Conservation (phyloP, 1,284 basidiomycete species). For the Cryptococcus depauperatus region DNA sequence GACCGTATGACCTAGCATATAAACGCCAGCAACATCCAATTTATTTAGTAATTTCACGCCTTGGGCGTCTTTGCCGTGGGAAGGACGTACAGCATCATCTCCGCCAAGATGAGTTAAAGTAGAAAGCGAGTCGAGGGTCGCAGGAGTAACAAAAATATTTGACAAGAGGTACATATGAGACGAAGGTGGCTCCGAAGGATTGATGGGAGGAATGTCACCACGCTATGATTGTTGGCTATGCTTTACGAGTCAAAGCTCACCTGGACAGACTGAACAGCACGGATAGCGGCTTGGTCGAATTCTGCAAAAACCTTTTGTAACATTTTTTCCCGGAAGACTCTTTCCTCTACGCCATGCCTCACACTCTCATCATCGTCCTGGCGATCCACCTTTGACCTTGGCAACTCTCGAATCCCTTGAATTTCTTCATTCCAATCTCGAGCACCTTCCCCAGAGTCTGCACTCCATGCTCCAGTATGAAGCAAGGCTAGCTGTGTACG, state of each 20-base stretch:
- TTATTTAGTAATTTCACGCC: conserved; percentile 51
- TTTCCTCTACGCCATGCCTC: no score
- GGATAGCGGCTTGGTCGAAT: conserved; percentile 50
- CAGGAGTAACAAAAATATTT: conserved; percentile 55
- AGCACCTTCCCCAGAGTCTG: conserved; percentile 50
- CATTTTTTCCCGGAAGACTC: conserved; percentile 51
- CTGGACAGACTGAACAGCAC: conserved; percentile 49
- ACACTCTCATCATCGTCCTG: no score
- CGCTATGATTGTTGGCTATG: conserved; percentile 19
- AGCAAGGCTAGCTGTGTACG: conserved; percentile 53
- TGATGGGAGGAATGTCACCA: conserved; percentile 51
- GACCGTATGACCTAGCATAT: conserved; percentile 60
- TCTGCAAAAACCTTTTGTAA: conserved; percentile 51
- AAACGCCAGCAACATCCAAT: conserved; percentile 64
- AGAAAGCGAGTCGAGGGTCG: conserved; percentile 50
- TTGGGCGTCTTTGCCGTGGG: conserved; percentile 52
- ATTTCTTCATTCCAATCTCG: conserved; percentile 58
- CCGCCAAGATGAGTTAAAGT: conserved; percentile 52
- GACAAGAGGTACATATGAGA: conserved; percentile 53
- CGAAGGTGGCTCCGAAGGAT: conserved; percentile 51
- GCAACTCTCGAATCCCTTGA: conserved; percentile 51
- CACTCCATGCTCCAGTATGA: conserved; percentile 49
- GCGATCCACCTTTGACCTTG: conserved; percentile 46
- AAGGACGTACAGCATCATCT: conserved; percentile 52
- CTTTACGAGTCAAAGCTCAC: no score